Evolutionary conservation across 352 stramenopile genomes (phyloP), one percentile per base, ranked within the genome.

Genomic region (Phytophthora meadii): DNA sequence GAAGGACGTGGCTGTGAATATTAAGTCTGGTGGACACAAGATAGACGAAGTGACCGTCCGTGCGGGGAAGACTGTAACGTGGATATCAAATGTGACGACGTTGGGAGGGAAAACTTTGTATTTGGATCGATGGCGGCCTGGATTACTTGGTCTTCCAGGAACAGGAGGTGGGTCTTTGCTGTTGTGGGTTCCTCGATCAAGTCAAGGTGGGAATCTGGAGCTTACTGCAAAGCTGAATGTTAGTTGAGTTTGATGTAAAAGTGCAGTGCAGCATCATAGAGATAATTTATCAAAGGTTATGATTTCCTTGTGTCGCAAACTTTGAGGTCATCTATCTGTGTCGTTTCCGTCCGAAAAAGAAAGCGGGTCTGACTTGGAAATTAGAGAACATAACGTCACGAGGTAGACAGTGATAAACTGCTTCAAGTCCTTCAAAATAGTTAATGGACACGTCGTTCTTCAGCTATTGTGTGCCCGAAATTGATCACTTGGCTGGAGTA

Each of bases 91-190:
- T 39, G 45, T 75, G 24, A 58, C 55, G 15, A 17, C 24, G 6
- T n/a, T 82, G 37, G 68, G 61, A 49, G 70, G 75, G 10, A 82
- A 79, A 17, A 82, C 74, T 1, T 24, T 79, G 36, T 82, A 82
- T 42, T 19, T 82, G 41, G 58, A 82, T 69, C 70, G 74, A 7
- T 77, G 74, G 70, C 74, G 74, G 56, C 70, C 67, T 1, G 63
- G 72, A 11, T 65, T 77, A 34, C n/a, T 79, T 6, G 70, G 59
- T 15, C 17, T 82, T 30, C 64, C 74, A 15, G 58, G 58, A 14
- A 74, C 66, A 22, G 68, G 61, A 54, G 73, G 73, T 11, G 73
- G 73, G 3, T 81, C 73, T 3, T 30, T 82, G 15, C 17, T 74
- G 14, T 41, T 80, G 24, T 82, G 70, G 70, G 37, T 79, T 9